These are phyloP conservation scores for Talaromyces pinophilus DNA, from an alignment of 2,329 filamentous ascomycete genomes.

Conservation along the genomic window DNA sequence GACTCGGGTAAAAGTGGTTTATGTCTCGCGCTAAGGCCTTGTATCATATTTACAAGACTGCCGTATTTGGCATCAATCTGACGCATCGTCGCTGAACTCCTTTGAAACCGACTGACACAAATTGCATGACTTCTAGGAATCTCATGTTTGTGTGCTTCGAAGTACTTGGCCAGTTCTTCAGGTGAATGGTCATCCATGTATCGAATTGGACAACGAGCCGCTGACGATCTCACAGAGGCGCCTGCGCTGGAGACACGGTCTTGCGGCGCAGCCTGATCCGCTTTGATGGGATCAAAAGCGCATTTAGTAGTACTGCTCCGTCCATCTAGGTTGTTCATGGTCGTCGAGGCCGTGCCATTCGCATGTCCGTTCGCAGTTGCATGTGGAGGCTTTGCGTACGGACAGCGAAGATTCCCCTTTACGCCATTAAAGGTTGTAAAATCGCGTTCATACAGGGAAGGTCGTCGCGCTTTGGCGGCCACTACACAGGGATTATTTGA, in stretches of 20 bases:
- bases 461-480: constrained; percentile 57
- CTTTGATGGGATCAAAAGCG: constrained; percentile 58
- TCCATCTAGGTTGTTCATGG: constrained; percentile 32
- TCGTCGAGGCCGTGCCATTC: constrained; percentile 34
- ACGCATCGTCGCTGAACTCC: constrained; percentile 80
- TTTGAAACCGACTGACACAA: constrained; percentile 78
- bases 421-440: constrained; percentile 79
- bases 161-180: constrained; percentile 89
- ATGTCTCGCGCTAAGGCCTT: constrained; percentile 82
- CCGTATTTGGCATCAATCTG: constrained; percentile 94
- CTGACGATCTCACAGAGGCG: constrained; percentile 46
- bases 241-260: constrained; percentile 49
- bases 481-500: constrained; percentile 43
- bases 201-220: constrained; percentile 82
- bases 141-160: constrained; percentile 93
- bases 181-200: constrained; percentile 90
- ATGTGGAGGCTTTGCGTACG: constrained; percentile 63
- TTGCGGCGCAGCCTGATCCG: constrained; percentile 38
- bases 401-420: constrained; percentile 76
- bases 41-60: constrained; percentile 83
- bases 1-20: constrained; percentile 74
- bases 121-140: constrained; percentile 91
- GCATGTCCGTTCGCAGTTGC: constrained; percentile 42
- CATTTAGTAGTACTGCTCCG: constrained; percentile 40
- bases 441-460: constrained; percentile 76